A percentile compares a stretch with the other conserved stretches of the same genome.
Conservation (phyloP, 2,329 filamentous ascomycete species). For the Aspergillus aculeatus region DNA sequence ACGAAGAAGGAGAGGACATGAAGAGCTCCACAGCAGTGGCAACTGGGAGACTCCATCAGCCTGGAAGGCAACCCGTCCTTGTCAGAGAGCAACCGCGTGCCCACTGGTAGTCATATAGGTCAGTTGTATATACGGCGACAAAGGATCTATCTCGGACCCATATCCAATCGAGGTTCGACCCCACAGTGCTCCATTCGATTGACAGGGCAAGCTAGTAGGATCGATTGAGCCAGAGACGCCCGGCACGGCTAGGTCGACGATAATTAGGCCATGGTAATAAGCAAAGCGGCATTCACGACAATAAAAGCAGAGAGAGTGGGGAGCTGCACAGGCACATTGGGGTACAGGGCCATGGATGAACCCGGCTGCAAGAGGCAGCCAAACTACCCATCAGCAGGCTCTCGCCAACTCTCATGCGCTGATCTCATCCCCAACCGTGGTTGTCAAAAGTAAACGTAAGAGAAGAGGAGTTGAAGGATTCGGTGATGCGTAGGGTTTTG, state of each 20-base stretch:
- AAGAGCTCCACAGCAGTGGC: conserved; percentile 16
- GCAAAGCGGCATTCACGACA: conserved; percentile 12
- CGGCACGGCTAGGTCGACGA: conserved; percentile 13
- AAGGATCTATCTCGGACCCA: conserved; percentile 10
- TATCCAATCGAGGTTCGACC: conserved; percentile 12
- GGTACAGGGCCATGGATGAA: conserved; percentile 17
- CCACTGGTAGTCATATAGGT: conserved; percentile 15
- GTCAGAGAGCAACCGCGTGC: conserved; percentile 15
- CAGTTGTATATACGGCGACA: conserved; percentile 18
- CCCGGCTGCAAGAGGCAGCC: conserved; percentile 14
- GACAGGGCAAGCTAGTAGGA: conserved; percentile 15
- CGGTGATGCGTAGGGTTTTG: conserved; percentile 21
- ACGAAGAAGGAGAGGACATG: conserved; percentile 13
- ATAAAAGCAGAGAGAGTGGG: conserved; percentile 14
- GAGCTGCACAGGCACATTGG: conserved; percentile 13
- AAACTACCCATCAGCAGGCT: conserved; percentile 14
- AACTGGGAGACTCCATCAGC: conserved; percentile 8
- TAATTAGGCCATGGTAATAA: conserved; percentile 16
- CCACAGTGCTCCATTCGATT: conserved; percentile 12
- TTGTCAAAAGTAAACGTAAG: conserved; percentile 8
- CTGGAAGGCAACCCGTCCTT: conserved; percentile 13
- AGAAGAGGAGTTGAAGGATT: conserved; percentile 18
- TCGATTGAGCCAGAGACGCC: conserved; percentile 17
- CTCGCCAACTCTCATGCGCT: conserved; percentile 16
- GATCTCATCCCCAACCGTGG: conserved; percentile 21